phyloP scores from a whole-genome alignment of 139 green algal genomes.

The Closterium sp. region DNA sequence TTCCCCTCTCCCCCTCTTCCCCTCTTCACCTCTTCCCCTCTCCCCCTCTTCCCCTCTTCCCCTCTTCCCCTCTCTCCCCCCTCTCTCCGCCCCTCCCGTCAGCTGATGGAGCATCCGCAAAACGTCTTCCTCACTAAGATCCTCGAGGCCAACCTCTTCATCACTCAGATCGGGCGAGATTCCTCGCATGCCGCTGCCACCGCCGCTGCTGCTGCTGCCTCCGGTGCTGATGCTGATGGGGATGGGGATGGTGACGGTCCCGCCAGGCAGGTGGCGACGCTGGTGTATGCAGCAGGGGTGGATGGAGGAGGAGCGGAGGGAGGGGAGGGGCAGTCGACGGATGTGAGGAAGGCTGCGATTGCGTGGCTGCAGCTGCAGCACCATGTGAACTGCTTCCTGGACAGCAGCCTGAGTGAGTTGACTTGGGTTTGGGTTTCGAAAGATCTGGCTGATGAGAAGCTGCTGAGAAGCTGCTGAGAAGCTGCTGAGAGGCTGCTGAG shows the following conservation, averaged over 20 bases:
- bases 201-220: neutral
- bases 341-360: conserved; percentile 15
- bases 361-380: conserved; percentile 80
- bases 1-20: neutral
- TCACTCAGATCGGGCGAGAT: conserved; percentile 53
- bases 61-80: neutral
- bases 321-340: neutral
- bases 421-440: too few relatives aligned
- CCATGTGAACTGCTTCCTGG: neutral
- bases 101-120: conserved; percentile 88
- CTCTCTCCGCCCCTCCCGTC: neutral
- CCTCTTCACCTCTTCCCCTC: neutral
- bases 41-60: too few relatives aligned
- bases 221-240: neutral
- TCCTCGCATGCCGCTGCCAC: neutral
- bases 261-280: neutral
- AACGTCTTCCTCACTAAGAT: conserved; percentile 76
- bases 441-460: too few relatives aligned
- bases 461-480: too few relatives aligned
- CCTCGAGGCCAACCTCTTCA: conserved; percentile 73
- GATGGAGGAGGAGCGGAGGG: neutral
- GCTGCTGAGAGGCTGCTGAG: too few relatives aligned
- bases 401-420: neutral
- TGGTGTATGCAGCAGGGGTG: neutral
- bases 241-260: neutral